Percentiles rank a stretch among this genome's conserved stretches.
Conservation (phyloP, 352 stramenopile genomes). For the Phytophthora palmivora region DNA sequence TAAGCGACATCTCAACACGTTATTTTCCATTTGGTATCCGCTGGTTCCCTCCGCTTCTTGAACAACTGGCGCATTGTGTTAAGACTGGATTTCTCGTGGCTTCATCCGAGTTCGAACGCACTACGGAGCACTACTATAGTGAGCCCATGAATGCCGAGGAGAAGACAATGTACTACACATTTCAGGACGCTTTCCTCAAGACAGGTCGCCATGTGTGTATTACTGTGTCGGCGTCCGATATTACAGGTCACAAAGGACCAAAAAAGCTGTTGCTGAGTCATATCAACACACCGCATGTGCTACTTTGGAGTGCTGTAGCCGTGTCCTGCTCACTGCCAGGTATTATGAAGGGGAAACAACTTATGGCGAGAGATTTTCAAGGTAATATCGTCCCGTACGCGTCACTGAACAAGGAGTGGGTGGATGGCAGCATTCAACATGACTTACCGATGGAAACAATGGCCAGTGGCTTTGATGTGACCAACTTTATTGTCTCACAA, state of each 20-base stretch:
- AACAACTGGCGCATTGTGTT: slow-evolving; percentile 90
- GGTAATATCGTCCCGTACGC: slow-evolving; percentile 92
- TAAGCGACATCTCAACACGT: slow-evolving; percentile 65
- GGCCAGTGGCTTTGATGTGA: slow-evolving; percentile 94
- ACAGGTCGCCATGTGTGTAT: slow-evolving; percentile 95
- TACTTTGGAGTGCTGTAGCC: slow-evolving; percentile 90
- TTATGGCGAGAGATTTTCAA: slow-evolving; percentile 75
- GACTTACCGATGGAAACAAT: slow-evolving; percentile 95
- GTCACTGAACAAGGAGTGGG: slow-evolving; percentile 92
- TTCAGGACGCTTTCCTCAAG: slow-evolving; percentile 94
- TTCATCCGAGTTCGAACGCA: slow-evolving; percentile 78
- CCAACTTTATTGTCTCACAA: slow-evolving; percentile 92
- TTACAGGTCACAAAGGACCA: slow-evolving; percentile 84
- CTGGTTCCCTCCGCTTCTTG: slow-evolving; percentile 82
- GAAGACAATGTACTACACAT: slow-evolving; percentile 86
- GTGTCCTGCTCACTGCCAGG: slow-evolving; percentile 93
- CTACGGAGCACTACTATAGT: slow-evolving; percentile 93
- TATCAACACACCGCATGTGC: slow-evolving; percentile 93
- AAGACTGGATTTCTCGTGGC: slow-evolving; percentile 91
- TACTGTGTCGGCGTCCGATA: slow-evolving; percentile 91
- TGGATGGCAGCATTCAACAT: slow-evolving; percentile 92
- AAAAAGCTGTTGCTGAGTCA: slow-evolving; percentile 93
- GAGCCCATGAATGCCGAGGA: slow-evolving; percentile 55
- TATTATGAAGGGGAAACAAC: slow-evolving; percentile 92
- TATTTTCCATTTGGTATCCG: slow-evolving; percentile 63